phyloP scores from a whole-genome alignment of 2,329 filamentous ascomycete species.

The Fusarium falciforme region DNA sequence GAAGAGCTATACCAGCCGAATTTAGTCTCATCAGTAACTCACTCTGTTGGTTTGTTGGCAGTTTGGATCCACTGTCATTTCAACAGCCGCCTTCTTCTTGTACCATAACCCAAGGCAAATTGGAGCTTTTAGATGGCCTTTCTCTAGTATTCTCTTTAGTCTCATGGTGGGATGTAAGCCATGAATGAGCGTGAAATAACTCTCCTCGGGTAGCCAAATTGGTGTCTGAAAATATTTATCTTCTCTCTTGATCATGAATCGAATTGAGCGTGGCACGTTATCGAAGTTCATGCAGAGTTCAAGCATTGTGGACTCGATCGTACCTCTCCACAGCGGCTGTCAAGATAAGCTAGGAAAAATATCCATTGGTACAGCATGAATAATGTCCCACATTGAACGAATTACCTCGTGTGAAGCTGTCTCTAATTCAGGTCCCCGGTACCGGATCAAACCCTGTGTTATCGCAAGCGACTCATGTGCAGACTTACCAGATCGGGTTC shows the following conservation, averaged over 20 bases:
- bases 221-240: not conserved
- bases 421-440: not conserved
- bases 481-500: conserved; percentile 10
- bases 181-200: not conserved
- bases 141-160: not conserved
- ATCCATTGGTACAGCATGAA: not conserved
- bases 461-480: conserved; percentile 3
- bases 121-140: not conserved
- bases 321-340: not conserved
- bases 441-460: conserved; percentile 2
- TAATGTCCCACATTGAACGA: not conserved
- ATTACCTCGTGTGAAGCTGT: not conserved
- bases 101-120: not conserved
- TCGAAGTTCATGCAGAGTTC: not conserved
- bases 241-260: not conserved
- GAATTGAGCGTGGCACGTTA: not conserved
- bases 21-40: not conserved
- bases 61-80: not conserved
- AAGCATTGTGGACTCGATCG: not conserved
- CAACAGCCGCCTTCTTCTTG: not conserved
- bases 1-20: not conserved
- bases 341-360: not conserved
- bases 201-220: not conserved
- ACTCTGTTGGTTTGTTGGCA: not conserved
- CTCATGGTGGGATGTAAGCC: not conserved